Evolutionary conservation across 371 early-diverging fungal genomes (phyloP).

Genomic region (Actinomucor elegans): DNA sequence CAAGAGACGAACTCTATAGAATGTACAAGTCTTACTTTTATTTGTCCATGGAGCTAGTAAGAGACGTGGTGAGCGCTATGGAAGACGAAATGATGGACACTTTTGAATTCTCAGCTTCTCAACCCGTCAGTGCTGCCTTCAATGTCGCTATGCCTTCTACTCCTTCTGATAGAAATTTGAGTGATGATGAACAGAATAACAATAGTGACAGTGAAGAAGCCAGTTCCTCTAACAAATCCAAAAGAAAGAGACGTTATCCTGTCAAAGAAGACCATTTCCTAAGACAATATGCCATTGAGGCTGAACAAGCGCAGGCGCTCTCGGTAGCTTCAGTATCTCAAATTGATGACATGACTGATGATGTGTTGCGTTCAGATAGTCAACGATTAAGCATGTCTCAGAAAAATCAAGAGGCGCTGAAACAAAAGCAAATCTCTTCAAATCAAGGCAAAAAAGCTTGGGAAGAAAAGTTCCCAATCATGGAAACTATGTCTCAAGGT

Average conservation of each 20-base stretch:
- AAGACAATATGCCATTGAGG: slow-evolving; percentile 26
- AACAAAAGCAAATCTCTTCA: slow-evolving; percentile 19
- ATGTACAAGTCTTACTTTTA: slow-evolving; percentile 93
- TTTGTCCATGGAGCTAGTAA: slow-evolving; percentile 83
- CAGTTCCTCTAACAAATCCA: not conserved
- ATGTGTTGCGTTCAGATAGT: slow-evolving; percentile 17
- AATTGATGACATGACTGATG: slow-evolving; percentile 13
- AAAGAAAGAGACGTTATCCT: slow-evolving; percentile 31
- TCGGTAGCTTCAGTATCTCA: slow-evolving; percentile 11
- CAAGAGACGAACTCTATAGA: slow-evolving; percentile 80
- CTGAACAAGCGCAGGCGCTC: slow-evolving; percentile 23
- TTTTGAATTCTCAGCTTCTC: slow-evolving; percentile 86
- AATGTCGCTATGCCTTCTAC: slow-evolving; percentile 75
- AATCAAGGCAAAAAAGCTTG: slow-evolving; percentile 36
- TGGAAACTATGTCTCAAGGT: slow-evolving; percentile 91
- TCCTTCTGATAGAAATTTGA: slow-evolving; percentile 18
- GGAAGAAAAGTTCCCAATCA: slow-evolving; percentile 74
- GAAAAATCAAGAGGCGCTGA: not conserved
- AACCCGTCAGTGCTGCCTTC: slow-evolving; percentile 93
- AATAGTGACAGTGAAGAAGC: not conserved
- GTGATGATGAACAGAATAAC: slow-evolving; percentile 1
- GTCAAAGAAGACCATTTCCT: slow-evolving; percentile 40
- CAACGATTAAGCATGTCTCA: slow-evolving; percentile 11
- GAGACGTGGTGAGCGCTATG: slow-evolving; percentile 89
- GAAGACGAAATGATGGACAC: slow-evolving; percentile 88